These are phyloP conservation scores for Tetrastigma voinierianum DNA, from an alignment of 164 flowering plant species.

Conservation along the genomic window DNA sequence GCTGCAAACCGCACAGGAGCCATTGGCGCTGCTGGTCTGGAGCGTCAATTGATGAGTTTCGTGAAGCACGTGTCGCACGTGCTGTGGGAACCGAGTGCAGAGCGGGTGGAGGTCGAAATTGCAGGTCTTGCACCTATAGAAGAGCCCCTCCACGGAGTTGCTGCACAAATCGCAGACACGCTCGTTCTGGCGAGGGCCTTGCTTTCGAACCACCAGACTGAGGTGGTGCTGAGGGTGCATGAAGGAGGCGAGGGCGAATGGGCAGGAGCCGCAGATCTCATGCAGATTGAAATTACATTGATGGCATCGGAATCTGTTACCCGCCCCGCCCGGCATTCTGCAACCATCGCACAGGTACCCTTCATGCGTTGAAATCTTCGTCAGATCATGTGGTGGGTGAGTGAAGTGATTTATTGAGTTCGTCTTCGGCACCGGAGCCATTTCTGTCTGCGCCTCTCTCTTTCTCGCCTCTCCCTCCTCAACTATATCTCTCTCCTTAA, in stretches of 20 bases:
- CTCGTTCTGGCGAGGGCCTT: not conserved
- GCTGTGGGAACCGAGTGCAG: conserved; percentile 11
- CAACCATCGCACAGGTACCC: conserved; percentile 23
- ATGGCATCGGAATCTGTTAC: conserved; percentile 17
- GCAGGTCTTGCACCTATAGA: conserved; percentile 19
- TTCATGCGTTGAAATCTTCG: not conserved
- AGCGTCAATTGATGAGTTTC: not conserved
- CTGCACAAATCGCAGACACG: conserved; percentile 16
- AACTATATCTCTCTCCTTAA: too few species aligned
- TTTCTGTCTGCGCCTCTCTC: too few species aligned
- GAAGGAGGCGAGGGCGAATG: conserved; percentile 13
- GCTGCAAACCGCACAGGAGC: not conserved
- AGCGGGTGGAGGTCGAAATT: conserved; percentile 9
- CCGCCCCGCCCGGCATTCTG: conserved; percentile 15
- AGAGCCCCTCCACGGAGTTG: conserved; percentile 16
- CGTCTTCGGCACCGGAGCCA: too few species aligned
- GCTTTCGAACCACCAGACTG: conserved; percentile 4
- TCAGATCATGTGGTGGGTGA: conserved; percentile 1
- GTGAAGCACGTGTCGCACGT: conserved; percentile 10
- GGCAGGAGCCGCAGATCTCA: conserved; percentile 24
- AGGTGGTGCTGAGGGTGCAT: conserved; percentile 24
- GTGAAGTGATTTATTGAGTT: not conserved
- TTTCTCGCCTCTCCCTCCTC: too few species aligned
- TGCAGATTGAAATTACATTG: conserved; percentile 20
- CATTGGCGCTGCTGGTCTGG: too few species aligned